Evolutionary conservation across 331 rosid genomes (phyloP), one percentile per base, ranked within the genome.

Genomic region (Saraca asoca): DNA sequence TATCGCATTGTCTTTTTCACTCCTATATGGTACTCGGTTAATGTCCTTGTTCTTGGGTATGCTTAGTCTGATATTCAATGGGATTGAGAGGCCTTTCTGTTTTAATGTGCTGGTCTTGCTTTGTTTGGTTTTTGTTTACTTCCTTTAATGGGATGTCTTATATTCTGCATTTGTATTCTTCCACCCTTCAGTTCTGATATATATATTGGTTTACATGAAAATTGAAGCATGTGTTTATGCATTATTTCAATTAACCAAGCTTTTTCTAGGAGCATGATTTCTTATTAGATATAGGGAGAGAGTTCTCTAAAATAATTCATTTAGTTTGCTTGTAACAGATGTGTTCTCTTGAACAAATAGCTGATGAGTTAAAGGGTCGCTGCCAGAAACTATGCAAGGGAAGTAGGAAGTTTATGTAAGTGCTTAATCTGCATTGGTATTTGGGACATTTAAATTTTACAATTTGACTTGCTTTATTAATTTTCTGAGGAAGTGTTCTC

Each of bases 381-480:
- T 93, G 96, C 83, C 88, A 83, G 64, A 80, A 69, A 3, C 75
- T 93, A 61, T 79, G 59, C 74, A 77, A 78, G 57, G 98, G 97
- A 70, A 87, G 87, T 70, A 81, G 72, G 80, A 90, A 81, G 79
- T 88, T 84, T 73, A 81, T 86, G 98, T 90, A 80, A 90, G 98
- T 84, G 45, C 9, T 67, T 24, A 12, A 33, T 24, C 31, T 24
- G 31, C 31, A 1, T 24, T 24, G 31, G 31, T 24, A 24, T 24
- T 24, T 24, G 31, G 31, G 31, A 1, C 31, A 24, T 24, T 24
- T 24, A 24, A 24, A 24, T 24, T 24, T 24, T 24, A 24, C 31
- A 24, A 24, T 24, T 24, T 24, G 31, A 24, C 31, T 24, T 24
- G 31, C 31, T 3, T 24, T 3, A 24, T 24, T 24, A 24, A 24